phyloP scores from a whole-genome alignment of 441 rosid genomes.

The Macaranga tanarius region DNA sequence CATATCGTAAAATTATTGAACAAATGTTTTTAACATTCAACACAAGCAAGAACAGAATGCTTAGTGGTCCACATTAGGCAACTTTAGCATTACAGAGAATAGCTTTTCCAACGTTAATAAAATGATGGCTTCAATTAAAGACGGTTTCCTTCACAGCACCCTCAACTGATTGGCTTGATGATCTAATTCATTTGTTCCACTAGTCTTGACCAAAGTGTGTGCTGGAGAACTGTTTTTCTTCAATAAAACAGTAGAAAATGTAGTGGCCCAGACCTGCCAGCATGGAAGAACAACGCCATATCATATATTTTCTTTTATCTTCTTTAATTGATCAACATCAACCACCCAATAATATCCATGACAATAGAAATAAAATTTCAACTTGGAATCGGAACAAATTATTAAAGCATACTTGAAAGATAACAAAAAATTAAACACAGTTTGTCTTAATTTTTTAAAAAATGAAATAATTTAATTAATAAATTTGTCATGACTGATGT shows the following conservation, averaged over 20 bases:
- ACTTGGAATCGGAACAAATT: too few relatives aligned
- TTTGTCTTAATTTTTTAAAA: too few relatives aligned
- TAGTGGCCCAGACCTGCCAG: slow-evolving; percentile 88
- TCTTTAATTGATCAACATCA: neutral
- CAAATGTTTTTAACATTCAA: neutral
- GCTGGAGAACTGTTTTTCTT: slow-evolving; percentile 55
- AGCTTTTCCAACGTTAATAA: slow-evolving; percentile 58
- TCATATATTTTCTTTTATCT: neutral
- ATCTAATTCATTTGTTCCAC: too few relatives aligned
- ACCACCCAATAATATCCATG: too few relatives aligned
- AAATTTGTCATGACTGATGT: neutral
- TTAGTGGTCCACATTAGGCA: slow-evolving; percentile 65
- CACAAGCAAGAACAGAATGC: slow-evolving; percentile 16
- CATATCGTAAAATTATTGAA: slow-evolving; percentile 7
- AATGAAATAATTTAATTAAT: neutral
- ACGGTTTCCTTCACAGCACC: too few relatives aligned
- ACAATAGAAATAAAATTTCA: too few relatives aligned
- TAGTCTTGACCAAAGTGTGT: too few relatives aligned
- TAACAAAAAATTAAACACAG: too few relatives aligned
- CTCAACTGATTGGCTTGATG: too few relatives aligned
- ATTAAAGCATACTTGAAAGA: too few relatives aligned
- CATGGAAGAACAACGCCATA: slow-evolving; percentile 14
- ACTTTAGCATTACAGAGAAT: slow-evolving; percentile 45
- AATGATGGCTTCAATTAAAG: slow-evolving; percentile 44
- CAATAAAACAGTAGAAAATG: slow-evolving; percentile 74